phyloP scores from a whole-genome alignment of 2,329 filamentous ascomycete genomes.

The Calonectria honghensis region DNA sequence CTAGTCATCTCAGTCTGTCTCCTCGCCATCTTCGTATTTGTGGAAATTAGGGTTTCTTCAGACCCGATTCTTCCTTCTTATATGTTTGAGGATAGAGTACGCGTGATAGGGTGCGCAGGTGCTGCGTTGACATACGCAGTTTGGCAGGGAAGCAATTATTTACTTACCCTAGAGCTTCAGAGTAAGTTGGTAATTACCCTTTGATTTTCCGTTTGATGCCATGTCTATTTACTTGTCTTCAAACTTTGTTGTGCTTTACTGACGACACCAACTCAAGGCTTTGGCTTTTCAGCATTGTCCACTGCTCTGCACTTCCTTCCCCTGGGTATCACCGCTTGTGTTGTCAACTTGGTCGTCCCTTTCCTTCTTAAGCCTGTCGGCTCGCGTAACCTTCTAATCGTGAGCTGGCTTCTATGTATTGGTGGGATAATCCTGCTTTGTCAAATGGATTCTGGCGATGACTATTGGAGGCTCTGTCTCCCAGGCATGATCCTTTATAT shows the following conservation, averaged over 20 bases:
- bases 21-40: background rate
- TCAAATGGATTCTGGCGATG: background rate
- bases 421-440: background rate
- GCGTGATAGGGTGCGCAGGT: background rate
- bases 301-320: slow-evolving; percentile 1
- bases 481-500: background rate
- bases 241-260: background rate
- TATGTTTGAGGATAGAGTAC: slow-evolving; percentile 8
- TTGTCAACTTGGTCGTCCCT: background rate
- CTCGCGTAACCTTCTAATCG: background rate
- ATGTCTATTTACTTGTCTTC: no score
- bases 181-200: background rate
- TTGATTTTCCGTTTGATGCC: no score
- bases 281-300: background rate
- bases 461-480: slow-evolving; percentile 11
- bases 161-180: slow-evolving; percentile 1
- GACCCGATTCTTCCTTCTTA: background rate
- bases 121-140: slow-evolving; percentile 2
- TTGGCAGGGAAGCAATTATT: slow-evolving; percentile 2
- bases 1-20: background rate
- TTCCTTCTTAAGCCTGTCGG: background rate
- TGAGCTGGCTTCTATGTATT: background rate
- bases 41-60: background rate
- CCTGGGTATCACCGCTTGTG: slow-evolving; percentile 7
- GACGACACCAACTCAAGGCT: background rate